A percentile compares a stretch with the other conserved stretches of the same genome.
These are phyloP conservation scores for Ceratocystis ficicola DNA, from an alignment of 2,329 filamentous ascomycete species.

Conservation along the genomic window DNA sequence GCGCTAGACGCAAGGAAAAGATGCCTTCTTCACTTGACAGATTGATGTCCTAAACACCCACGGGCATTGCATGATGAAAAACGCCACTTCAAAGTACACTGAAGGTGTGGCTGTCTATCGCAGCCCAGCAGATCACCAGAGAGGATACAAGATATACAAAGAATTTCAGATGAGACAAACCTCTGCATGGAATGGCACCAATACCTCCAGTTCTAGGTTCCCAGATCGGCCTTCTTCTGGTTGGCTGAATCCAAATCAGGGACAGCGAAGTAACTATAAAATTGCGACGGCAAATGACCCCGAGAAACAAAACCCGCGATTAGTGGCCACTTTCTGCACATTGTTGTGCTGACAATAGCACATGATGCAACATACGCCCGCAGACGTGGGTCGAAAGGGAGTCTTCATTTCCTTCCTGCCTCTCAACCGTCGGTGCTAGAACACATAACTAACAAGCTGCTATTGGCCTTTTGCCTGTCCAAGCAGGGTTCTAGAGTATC, in stretches of 20 bases:
- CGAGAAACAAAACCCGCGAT: constrained; percentile 45
- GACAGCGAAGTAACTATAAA: constrained; percentile 45
- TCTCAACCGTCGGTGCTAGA: constrained; percentile 16
- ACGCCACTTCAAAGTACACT: constrained; percentile 30
- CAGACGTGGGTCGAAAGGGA: constrained; percentile 47
- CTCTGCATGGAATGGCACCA: constrained; percentile 44
- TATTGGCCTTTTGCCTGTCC: constrained; percentile 46
- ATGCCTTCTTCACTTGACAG: constrained; percentile 28
- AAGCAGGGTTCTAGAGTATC: constrained; percentile 46
- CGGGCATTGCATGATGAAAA: constrained; percentile 28
- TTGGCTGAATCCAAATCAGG: constrained; percentile 45
- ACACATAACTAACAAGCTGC: constrained; percentile 1
- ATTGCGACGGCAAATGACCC: constrained; percentile 44
- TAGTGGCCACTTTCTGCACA: constrained; percentile 51
- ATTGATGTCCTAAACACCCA: constrained; percentile 39
- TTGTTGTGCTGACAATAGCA: constrained; percentile 46
- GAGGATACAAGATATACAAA: constrained; percentile 45
- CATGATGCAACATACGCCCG: constrained; percentile 48
- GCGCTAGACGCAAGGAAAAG: constrained; percentile 37
- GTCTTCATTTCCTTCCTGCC: constrained; percentile 25
- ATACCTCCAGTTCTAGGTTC: constrained; percentile 51
- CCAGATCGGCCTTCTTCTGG: constrained; percentile 48
- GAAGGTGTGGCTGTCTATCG: constrained; percentile 47
- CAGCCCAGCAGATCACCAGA: constrained; percentile 46
- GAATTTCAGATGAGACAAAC: constrained; percentile 45